Evolutionary conservation across 352 stramenopile species (phyloP), one percentile per base, ranked within the genome.

Genomic region (Globisporangium carolinianum): DNA sequence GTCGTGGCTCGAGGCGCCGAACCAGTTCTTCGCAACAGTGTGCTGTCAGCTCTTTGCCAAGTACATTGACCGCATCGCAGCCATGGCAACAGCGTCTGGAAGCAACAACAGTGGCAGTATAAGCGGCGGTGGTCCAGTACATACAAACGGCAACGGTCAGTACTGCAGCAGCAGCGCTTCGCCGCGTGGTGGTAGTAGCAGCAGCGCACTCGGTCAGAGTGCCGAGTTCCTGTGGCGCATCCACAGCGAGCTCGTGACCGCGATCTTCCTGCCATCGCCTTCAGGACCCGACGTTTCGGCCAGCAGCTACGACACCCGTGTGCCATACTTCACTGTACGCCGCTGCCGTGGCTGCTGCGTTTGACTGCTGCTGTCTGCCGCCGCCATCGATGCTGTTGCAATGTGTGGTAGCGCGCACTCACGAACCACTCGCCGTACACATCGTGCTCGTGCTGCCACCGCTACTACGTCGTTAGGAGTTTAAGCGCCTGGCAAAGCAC

Each of bases 1-100:
- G 10, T 80, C 77, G 2, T 87, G 79, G 68, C 66, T 89, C n/a
- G 73, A 87, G 54, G 52, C 72, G 9, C 80, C 83, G 36, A 93
- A 91, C 59, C 73, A 76, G 24, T 93, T 93, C 55, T 74, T 86
- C 55, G 79, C 73, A 2, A 86, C 82, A 8, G 79, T 85, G 43
- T 89, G 76, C 51, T 89, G 76, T 48, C 74, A 89, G 55, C 53
- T 93, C 35, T 59, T 91, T 14, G 65, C 77, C 9, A 89, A 87
- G 59, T 91, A 86, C 57, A 72, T 84, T 14, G 59, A 71, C 14
- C 60, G 60, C 1, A 38, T 83, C 47, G 61, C 51, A 1, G 8
- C 42, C 10, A 58, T 12, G 45, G 9, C 45, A 14, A n/a, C 45
- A 32, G 8, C 17, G 14, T 11, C 45, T 7, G 42, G 14, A 38